These are phyloP conservation scores for Claviceps capensis DNA, from an alignment of 2,329 filamentous ascomycete species.

Conservation along the genomic window DNA sequence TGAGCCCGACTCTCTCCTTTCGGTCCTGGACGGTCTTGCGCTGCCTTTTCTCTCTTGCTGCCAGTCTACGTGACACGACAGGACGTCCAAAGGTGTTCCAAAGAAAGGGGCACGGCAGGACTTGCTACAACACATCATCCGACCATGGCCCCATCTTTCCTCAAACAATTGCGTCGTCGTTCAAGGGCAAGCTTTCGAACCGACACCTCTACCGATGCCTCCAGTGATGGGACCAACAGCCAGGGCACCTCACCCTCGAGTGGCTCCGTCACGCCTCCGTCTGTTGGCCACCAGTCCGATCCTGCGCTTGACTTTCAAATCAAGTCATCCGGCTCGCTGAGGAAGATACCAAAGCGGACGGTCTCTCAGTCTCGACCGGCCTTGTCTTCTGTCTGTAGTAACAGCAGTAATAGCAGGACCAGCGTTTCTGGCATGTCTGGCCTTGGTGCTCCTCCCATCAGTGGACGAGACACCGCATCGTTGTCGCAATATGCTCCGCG, in stretches of 20 bases:
- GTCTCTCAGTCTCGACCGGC: slow-evolving; percentile 22
- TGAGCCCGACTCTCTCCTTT: background rate
- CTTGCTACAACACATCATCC: slow-evolving; percentile 5
- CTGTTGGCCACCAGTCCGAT: slow-evolving; percentile 52
- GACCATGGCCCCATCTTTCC: slow-evolving; percentile 49
- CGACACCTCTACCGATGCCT: slow-evolving; percentile 46
- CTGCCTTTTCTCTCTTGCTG: background rate
- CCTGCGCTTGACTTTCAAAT: slow-evolving; percentile 49
- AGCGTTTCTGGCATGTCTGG: slow-evolving; percentile 53
- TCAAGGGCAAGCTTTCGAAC: slow-evolving; percentile 63
- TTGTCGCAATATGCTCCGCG: slow-evolving; percentile 70
- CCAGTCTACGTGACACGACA: background rate
- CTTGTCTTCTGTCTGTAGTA: slow-evolving; percentile 23
- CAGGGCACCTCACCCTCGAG: slow-evolving; percentile 49
- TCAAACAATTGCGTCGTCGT: slow-evolving; percentile 63
- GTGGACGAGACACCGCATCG: slow-evolving; percentile 42
- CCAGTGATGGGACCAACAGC: slow-evolving; percentile 43
- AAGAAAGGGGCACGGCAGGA: background rate
- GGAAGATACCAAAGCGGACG: slow-evolving; percentile 6
- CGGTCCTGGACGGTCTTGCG: background rate
- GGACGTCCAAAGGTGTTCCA: background rate
- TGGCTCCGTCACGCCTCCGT: slow-evolving; percentile 62
- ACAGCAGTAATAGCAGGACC: slow-evolving; percentile 42
- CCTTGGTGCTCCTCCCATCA: slow-evolving; percentile 39
- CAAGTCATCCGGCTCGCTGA: slow-evolving; percentile 26